Percentiles rank a stretch among this genome's conserved stretches.
phyloP scores from a whole-genome alignment of 148 eudicot genomes.

The Salicornia ramosissima region DNA sequence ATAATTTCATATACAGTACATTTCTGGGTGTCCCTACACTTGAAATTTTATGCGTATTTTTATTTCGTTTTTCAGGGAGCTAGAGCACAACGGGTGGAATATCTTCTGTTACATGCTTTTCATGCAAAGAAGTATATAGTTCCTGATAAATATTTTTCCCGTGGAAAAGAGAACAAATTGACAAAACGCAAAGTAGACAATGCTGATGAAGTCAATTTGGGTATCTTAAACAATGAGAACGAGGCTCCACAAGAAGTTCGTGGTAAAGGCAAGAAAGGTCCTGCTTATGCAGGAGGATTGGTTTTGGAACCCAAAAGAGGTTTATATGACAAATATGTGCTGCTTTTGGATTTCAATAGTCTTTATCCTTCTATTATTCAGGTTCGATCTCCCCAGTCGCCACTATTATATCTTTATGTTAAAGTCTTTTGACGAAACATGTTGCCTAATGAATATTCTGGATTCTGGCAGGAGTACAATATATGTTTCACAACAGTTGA shows the following conservation, averaged over 20 bases:
- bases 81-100: conserved; percentile 93
- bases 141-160: conserved; percentile 77
- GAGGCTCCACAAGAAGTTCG: conserved; percentile 43
- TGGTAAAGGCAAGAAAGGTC: conserved; percentile 72
- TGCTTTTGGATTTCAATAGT: conserved; percentile 98
- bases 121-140: conserved; percentile 88
- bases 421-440: neutral
- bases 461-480: conserved; percentile 73
- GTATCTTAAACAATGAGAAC: conserved; percentile 40
- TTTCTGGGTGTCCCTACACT: conserved; percentile 1
- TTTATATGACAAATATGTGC: conserved; percentile 82
- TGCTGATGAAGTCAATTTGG: conserved; percentile 34
- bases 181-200: conserved; percentile 62
- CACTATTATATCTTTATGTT: neutral
- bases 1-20: conserved; percentile 1
- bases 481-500: conserved; percentile 95
- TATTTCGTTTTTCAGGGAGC: conserved; percentile 66
- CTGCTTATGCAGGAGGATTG: conserved; percentile 88
- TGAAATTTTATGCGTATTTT: conserved; percentile 1
- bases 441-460: neutral
- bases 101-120: conserved; percentile 90
- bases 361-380: conserved; percentile 99
- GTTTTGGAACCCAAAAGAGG: conserved; percentile 99
- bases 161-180: conserved; percentile 53
- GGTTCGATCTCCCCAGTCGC: conserved; percentile 34